These are phyloP conservation scores for Aschersonia sp. DNA, from an alignment of 2,329 filamentous ascomycete genomes.

Conservation along the genomic window DNA sequence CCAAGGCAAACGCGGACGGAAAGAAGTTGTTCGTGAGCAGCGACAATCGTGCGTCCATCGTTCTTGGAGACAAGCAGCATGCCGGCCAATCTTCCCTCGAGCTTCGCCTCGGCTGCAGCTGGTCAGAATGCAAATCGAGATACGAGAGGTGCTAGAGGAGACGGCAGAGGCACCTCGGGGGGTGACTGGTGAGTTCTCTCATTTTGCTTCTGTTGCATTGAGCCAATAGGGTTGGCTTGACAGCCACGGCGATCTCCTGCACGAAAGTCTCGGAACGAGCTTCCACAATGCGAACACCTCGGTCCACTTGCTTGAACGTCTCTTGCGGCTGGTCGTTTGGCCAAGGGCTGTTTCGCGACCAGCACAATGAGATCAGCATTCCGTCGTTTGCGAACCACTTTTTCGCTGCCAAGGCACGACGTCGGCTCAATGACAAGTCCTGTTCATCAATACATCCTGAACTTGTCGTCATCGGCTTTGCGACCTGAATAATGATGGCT, in stretches of 20 bases:
- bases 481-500: not conserved
- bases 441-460: not conserved
- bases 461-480: not conserved
- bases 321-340: too few species aligned
- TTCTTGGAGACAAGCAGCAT: conserved; percentile 20
- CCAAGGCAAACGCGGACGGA: not conserved
- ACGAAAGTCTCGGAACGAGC: too few species aligned
- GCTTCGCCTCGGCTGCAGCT: conserved; percentile 72
- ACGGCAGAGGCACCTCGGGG: conserved; percentile 38
- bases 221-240: not conserved
- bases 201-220: not conserved
- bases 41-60: not conserved
- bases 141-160: conserved; percentile 42
- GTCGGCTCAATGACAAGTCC: too few species aligned
- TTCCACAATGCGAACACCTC: too few species aligned
- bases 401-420: too few species aligned
- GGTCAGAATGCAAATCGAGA: conserved; percentile 54
- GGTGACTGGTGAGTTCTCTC: conserved; percentile 55
- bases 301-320: too few species aligned
- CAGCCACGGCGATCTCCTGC: too few species aligned
- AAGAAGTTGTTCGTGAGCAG: not conserved
- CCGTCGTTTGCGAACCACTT: too few species aligned
- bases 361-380: too few species aligned
- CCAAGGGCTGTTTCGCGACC: too few species aligned
- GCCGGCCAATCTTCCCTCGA: conserved; percentile 66